A percentile compares a stretch with the other conserved stretches of the same genome.
Evolutionary conservation across 2,329 filamentous ascomycete genomes (phyloP).

Genomic region (Diatrype stigma): DNA sequence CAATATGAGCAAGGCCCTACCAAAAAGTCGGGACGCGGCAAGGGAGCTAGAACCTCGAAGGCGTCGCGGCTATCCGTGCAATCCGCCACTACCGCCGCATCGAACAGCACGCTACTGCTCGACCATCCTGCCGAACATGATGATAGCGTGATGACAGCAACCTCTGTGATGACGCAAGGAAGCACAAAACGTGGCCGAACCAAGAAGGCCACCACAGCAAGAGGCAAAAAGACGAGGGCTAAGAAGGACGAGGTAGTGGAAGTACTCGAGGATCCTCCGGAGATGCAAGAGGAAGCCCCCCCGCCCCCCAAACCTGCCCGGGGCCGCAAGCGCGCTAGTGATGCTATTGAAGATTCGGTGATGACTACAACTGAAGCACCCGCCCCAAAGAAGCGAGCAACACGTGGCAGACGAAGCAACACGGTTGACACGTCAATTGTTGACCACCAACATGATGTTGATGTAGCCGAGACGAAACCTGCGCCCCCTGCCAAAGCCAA

Average conservation of each 20-base stretch:
- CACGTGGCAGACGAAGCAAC: constrained; percentile 45
- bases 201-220: constrained; percentile 51
- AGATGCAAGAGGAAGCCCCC: constrained; percentile 23
- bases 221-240: constrained; percentile 40
- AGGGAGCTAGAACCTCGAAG: constrained; percentile 59
- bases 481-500: constrained; percentile 28
- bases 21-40: constrained; percentile 54
- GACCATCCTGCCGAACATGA: constrained; percentile 48
- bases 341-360: constrained; percentile 49
- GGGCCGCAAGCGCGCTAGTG: constrained; percentile 62
- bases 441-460: constrained; percentile 35
- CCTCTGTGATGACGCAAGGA: constrained; percentile 54
- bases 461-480: constrained; percentile 32
- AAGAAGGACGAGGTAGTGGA: constrained; percentile 55
- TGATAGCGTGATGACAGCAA: constrained; percentile 57
- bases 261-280: constrained; percentile 34
- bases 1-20: constrained; percentile 44
- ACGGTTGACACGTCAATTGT: constrained; percentile 35
- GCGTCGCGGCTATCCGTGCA: constrained; percentile 61
- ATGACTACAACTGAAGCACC: constrained; percentile 41
- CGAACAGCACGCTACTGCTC: constrained; percentile 44
- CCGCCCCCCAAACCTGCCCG: constrained; percentile 37
- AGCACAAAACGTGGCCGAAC: constrained; percentile 45
- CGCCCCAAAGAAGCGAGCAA: constrained; percentile 56
- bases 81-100: constrained; percentile 47